Evolutionary conservation across 1,284 basidiomycete species (phyloP), one percentile per base, ranked within the genome.

Genomic region (Serendipita sp.): DNA sequence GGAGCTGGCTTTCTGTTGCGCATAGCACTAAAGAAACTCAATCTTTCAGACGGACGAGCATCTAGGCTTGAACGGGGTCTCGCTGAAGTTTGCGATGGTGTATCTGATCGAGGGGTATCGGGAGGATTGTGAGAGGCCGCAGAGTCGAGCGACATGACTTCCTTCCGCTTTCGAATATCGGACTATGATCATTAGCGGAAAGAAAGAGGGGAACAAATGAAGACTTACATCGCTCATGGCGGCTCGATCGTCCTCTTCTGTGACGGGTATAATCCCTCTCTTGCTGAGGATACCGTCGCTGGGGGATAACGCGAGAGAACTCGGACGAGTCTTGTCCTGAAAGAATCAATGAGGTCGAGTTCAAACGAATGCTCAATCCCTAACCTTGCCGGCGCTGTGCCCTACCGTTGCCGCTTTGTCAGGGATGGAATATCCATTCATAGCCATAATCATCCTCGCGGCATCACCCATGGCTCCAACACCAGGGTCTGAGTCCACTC

Each of bases 1-100:
- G 91, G 91, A 2, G 90, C 78, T 1, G 91, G 91, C 71, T 94
- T 94, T 76, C 61, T 76, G 75, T 69, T 86, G 82, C 4, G 81
- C 68, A 4, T 70, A 32, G 75, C 78, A 17, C 87, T 86, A 70
- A 93, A 92, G 67, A 93, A 83, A 71, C 88, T 89, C 50, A 86
- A 72, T n/a, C 87, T 75, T 58, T 88, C 84, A 17, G 60, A 62
- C 49, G 62, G 55, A 58, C 42, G 55, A 60, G n/a, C 64, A 66
- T 87, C 85, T 13, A 74, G 62, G 65, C 78, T 81, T 67, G 53
- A 58, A 30, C 53, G 53, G 15, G 53, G 53, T n/a, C 53, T 26
- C 29, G 5, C 34, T n/a, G 53, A 58, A 32, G 26, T n/a, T 8
- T 32, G 26, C 8, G 53, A 58, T 6, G 53, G 64, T 2, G 65